These are phyloP conservation scores for Penicillium robsamsonii DNA, from an alignment of 495 filamentous ascomycete species.

Conservation along the genomic window DNA sequence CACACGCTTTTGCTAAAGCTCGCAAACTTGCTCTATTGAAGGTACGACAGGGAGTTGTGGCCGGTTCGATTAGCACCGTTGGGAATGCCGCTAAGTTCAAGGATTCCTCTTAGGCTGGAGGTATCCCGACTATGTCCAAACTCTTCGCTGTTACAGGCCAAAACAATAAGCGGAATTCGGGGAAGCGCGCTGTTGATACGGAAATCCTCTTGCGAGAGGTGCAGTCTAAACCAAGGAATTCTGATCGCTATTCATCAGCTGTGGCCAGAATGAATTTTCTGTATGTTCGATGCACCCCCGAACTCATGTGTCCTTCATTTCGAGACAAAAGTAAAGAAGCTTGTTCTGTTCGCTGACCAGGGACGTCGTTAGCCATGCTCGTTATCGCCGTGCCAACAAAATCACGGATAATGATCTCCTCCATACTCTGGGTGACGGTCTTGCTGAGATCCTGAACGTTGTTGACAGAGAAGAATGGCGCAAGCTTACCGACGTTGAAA, in stretches of 20 bases:
- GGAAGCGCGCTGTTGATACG: slow-evolving; percentile 33
- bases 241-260: slow-evolving; percentile 28
- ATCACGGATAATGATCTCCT: slow-evolving; percentile 46
- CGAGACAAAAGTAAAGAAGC: background rate
- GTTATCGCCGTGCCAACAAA: slow-evolving; percentile 35
- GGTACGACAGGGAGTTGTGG: slow-evolving; percentile 12
- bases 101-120: slow-evolving; percentile 26
- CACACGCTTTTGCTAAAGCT: slow-evolving; percentile 26
- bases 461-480: slow-evolving; percentile 44
- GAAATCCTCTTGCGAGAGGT: slow-evolving; percentile 30
- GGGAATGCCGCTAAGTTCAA: background rate
- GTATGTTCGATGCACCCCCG: slow-evolving; percentile 1
- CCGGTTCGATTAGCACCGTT: background rate
- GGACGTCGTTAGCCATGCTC: slow-evolving; percentile 25
- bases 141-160: slow-evolving; percentile 37
- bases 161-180: slow-evolving; percentile 28
- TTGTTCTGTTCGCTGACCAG: background rate
- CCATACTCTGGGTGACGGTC: slow-evolving; percentile 41
- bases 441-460: slow-evolving; percentile 36
- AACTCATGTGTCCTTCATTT: background rate
- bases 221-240: slow-evolving; percentile 30
- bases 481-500: slow-evolving; percentile 38
- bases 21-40: slow-evolving; percentile 31
- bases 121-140: slow-evolving; percentile 38
- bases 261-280: slow-evolving; percentile 51